These are phyloP conservation scores for Mucor mucedo DNA, from an alignment of 371 early-diverging fungal genomes.

Conservation along the genomic window DNA sequence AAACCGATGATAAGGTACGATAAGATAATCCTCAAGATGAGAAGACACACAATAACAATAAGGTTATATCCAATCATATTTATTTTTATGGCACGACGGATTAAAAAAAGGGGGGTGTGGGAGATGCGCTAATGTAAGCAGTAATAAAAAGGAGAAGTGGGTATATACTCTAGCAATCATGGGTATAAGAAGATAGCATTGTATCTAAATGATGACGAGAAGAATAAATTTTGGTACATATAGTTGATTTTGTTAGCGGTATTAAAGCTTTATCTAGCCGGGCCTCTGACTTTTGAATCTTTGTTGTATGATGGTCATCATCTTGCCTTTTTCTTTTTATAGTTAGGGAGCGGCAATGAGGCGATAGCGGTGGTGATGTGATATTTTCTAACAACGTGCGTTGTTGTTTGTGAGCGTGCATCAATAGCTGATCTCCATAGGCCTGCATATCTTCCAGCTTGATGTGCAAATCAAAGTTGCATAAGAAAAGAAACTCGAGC, in stretches of 20 bases:
- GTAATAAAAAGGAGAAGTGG: neutral
- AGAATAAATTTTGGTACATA: neutral
- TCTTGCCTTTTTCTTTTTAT: slow-evolving; percentile 10
- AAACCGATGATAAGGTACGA: no score
- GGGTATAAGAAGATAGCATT: slow-evolving; percentile 16
- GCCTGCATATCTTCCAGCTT: slow-evolving; percentile 72
- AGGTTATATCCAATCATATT: no score
- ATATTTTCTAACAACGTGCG: neutral
- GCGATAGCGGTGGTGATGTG: slow-evolving; percentile 8
- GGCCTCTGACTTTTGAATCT: slow-evolving; percentile 5
- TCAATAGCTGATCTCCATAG: slow-evolving; percentile 66
- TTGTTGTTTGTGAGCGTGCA: slow-evolving; percentile 25
- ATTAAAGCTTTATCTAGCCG: slow-evolving; percentile 7
- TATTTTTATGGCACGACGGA: no score
- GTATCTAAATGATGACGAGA: slow-evolving; percentile 14
- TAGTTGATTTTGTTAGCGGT: slow-evolving; percentile 4
- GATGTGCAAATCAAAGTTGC: slow-evolving; percentile 82
- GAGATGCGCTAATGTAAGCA: neutral
- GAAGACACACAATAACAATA: no score
- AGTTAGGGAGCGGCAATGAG: neutral
- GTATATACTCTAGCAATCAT: slow-evolving; percentile 12
- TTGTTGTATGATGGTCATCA: neutral
- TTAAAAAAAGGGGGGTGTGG: no score
- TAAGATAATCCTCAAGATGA: no score
- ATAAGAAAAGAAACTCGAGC: slow-evolving; percentile 84